These are phyloP conservation scores for Amoeboaphelidium occidentale DNA, from an alignment of 371 early-diverging fungal genomes.

Conservation along the genomic window DNA sequence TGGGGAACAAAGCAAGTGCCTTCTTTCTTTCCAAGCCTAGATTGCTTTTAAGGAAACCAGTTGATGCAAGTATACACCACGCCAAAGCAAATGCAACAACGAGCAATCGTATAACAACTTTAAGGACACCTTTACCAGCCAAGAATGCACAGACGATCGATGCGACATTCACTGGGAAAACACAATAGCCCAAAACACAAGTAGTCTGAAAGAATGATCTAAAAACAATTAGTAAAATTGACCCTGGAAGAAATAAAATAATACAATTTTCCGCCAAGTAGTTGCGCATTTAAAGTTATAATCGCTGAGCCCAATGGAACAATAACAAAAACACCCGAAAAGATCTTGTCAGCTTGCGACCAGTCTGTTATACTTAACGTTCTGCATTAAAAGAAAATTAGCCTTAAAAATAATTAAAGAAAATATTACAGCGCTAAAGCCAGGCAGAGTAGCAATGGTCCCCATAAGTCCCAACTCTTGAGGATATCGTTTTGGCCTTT, in stretches of 20 bases:
- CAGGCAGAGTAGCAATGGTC: constrained; percentile 69
- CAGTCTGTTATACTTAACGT: constrained; percentile 21
- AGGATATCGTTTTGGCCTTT: constrained; percentile 33
- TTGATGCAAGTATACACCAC: constrained; percentile 29
- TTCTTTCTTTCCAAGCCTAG: constrained; percentile 52
- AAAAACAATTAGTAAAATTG: too few relatives aligned
- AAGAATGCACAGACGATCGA: constrained; percentile 43
- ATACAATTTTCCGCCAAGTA: constrained; percentile 70
- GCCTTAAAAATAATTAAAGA: neutral
- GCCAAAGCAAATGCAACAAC: constrained; percentile 55
- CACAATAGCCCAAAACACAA: constrained; percentile 82
- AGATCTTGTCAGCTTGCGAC: constrained; percentile 49
- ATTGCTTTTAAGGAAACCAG: constrained; percentile 45
- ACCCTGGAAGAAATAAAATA: constrained; percentile 1
- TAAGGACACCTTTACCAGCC: constrained; percentile 31
- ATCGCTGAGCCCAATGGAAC: constrained; percentile 72
- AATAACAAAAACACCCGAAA: constrained; percentile 68
- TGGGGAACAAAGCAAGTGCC: constrained; percentile 69
- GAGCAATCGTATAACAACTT: constrained; percentile 36
- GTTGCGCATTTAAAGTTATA: constrained; percentile 70
- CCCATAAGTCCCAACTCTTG: constrained; percentile 83
- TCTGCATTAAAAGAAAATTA: constrained; percentile 28
- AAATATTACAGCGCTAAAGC: constrained; percentile 41
- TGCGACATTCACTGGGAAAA: constrained; percentile 66
- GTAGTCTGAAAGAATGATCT: constrained; percentile 82